Percentiles rank a stretch among this genome's conserved stretches.
These are phyloP conservation scores for Macroventuria anomochaeta DNA, from an alignment of 2,329 filamentous ascomycete species.

Conservation along the genomic window DNA sequence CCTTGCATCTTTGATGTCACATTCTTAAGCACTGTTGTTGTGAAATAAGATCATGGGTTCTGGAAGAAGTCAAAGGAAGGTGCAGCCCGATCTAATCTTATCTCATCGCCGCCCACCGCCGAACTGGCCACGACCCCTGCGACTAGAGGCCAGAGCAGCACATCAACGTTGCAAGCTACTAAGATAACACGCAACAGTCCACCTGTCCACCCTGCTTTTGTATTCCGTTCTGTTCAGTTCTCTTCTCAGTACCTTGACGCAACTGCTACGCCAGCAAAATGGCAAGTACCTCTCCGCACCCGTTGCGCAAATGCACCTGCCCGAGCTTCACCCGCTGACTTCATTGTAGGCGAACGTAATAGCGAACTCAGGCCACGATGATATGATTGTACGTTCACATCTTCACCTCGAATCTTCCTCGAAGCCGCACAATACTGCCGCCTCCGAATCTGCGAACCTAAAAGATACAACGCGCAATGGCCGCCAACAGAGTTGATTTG, in stretches of 20 bases:
- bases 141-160: slow-evolving; percentile 44
- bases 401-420: slow-evolving; percentile 3
- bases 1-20: no score
- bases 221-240: neutral
- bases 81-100: slow-evolving; percentile 38
- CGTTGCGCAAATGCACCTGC: slow-evolving; percentile 23
- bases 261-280: slow-evolving; percentile 29
- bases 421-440: neutral
- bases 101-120: slow-evolving; percentile 32
- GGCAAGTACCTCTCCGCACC: slow-evolving; percentile 27
- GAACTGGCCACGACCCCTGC: slow-evolving; percentile 36
- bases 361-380: slow-evolving; percentile 89
- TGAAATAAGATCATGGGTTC: no score
- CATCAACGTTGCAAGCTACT: slow-evolving; percentile 36
- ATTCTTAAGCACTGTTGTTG: no score
- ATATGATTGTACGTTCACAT: slow-evolving; percentile 88
- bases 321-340: slow-evolving; percentile 41
- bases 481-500: slow-evolving; percentile 28
- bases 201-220: slow-evolving; percentile 1
- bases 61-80: no score
- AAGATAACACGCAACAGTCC: slow-evolving; percentile 19
- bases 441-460: neutral
- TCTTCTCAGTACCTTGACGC: neutral
- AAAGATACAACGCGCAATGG: slow-evolving; percentile 20
- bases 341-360: slow-evolving; percentile 73